Evolutionary conservation across 768 basidiomycete genomes (phyloP).

Genomic region (Gyrodon lividus): DNA sequence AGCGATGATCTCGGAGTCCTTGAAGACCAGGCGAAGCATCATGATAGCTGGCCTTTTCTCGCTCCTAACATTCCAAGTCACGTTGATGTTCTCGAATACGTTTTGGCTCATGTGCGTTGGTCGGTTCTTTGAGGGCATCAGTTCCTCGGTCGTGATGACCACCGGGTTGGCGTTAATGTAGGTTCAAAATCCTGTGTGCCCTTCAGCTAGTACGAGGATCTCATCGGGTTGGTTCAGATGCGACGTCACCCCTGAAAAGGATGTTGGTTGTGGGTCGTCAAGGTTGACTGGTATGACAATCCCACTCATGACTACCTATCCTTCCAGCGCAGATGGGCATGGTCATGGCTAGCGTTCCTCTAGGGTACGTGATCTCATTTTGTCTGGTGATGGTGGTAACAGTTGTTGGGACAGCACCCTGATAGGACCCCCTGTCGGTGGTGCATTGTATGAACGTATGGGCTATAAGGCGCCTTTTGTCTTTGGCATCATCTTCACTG

Average conservation of each 20-base stretch:
- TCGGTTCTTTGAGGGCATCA: conserved; percentile 40
- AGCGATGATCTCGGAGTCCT: conserved; percentile 36
- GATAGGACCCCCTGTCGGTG: conserved; percentile 39
- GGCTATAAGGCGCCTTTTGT: conserved; percentile 41
- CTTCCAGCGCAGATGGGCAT: conserved; percentile 38
- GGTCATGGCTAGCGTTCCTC: conserved; percentile 38
- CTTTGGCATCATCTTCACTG: conserved; percentile 33
- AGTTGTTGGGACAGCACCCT: conserved; percentile 23
- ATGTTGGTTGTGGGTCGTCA: conserved; percentile 34
- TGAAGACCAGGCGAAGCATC: conserved; percentile 30
- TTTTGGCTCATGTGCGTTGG: conserved; percentile 41
- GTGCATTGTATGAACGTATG: conserved; percentile 35
- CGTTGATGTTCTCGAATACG: conserved; percentile 39
- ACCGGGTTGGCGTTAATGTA: conserved; percentile 40
- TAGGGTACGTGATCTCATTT: conserved; percentile 29
- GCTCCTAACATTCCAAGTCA: conserved; percentile 35
- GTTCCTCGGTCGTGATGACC: conserved; percentile 40
- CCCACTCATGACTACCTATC: not conserved
- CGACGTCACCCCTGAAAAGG: conserved; percentile 35
- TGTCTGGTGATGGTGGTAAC: not conserved
- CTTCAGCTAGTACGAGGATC: not conserved
- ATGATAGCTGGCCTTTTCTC: conserved; percentile 32
- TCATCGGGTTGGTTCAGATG: conserved; percentile 23
- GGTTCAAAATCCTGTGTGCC: conserved; percentile 3
- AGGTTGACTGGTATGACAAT: not conserved